Base-by-base conservation (phyloP, 2,329 filamentous ascomycete genomes). In the Alternaria brassicae region DNA sequence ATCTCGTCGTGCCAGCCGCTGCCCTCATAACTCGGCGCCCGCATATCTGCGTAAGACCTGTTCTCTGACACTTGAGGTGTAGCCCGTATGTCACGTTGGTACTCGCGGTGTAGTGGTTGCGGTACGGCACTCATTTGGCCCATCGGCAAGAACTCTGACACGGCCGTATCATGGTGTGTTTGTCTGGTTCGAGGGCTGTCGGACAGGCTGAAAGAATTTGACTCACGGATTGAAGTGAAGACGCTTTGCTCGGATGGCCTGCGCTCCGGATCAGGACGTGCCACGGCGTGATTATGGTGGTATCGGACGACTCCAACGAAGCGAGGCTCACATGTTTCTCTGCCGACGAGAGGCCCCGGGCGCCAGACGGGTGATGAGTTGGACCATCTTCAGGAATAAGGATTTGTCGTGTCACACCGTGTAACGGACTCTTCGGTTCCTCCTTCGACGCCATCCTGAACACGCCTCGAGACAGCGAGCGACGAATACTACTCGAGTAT, bases 21-120 rank as follows among this genome's bases (percentile, higher is more conserved):
- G 8, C 68, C 70, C 47, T 70, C 67, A 23, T 73, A 72, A 54
- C 71, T 74, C 9, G 70, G 70, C 15, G 55, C 23, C 27, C 67
- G 62, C 27, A 41, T 10, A n/a, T 61, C 48, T 27, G 47, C 30
- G 25, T 25, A 32, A 10, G 53, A 58, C 9, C 55, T 56, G 12
- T 60, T 50, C 13, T 37, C 13, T 2, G 30, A 25, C 15, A 61
- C 9, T 6, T 27, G 19, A 19, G 44, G 50, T 15, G 49, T 34
- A 28, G 10, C 30, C 37, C 32, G 28, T 19, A 15, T 25, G 21
- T 40, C 41, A 39, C 17, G 27, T 30, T 36, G 32, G 17, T n/a
- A 21, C 1, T 51, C 37, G 4, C 52, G 48, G 19, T 60, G 59
- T 10, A 67, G 40, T 5, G 68, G 61, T 36, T 58, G 62, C 4